Evolutionary conservation across 225 moss, liverwort and hornwort genomes (phyloP), one percentile per base, ranked within the genome.

Genomic region (Anthoceros angustus): DNA sequence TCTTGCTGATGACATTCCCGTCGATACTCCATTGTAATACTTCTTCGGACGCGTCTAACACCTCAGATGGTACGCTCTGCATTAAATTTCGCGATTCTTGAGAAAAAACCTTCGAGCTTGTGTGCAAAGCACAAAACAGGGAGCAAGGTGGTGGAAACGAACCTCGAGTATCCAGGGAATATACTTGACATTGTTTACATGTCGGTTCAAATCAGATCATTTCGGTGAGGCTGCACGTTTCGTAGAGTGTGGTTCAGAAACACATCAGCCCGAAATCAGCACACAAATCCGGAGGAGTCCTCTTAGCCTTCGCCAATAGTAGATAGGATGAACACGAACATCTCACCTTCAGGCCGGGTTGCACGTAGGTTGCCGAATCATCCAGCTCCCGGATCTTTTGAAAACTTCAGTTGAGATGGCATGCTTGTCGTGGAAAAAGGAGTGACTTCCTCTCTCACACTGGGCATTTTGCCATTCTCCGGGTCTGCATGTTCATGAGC

Each of bases 101-200:
- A 20, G 2, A 20, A 55, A 23, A 55, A 20, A 5, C 46, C 46
- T 12, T 1, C 18, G 18, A 48, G 5, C 46, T 48, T 6, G 1
- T 18, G 46, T 12, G 14, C 5, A 12, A 48, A 2, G 14, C 46
- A 12, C 12, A 48, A 55, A 8, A 18, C n/a, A 55, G 0, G n/a
- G 7, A 55, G 14, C n/a, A 2, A 5, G n/a, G 14, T 48, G 23
- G 18, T 23, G 7, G n/a, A 15, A n/a, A 7, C 65, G 20, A 66
- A 93, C 92, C 89, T 93, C 93, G 73, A 89, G 72, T 80, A 86
- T 84, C 89, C 93, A 93, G 45, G 87, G 87, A 48, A 93, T 89
- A 66, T 89, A 93, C 70, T 89, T 93, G 18, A 93, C 46, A 68
- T 60, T 48, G 50, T 48, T 48, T 11, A 60, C 46, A 26, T 68